phyloP scores from a whole-genome alignment of 148 eudicot genomes.

The Rhododendron henanense region DNA sequence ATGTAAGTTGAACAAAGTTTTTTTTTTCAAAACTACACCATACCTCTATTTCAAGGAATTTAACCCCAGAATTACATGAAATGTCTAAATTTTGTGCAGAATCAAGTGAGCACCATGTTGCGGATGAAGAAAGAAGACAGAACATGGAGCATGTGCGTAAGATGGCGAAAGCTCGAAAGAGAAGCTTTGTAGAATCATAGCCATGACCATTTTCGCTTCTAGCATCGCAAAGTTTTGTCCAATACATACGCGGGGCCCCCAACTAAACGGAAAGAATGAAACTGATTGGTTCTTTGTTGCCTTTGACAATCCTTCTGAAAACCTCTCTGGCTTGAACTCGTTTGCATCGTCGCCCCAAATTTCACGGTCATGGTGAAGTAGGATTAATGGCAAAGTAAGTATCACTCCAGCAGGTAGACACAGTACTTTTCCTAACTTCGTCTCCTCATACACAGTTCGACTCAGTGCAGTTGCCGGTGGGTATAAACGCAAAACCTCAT shows the following conservation, averaged over 20 bases:
- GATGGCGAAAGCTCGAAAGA: slow-evolving; percentile 18
- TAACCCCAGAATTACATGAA: not conserved
- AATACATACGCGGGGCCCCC: slow-evolving; percentile 19
- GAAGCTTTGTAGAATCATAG: slow-evolving; percentile 20
- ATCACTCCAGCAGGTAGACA: too few relatives aligned
- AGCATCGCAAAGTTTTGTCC: not conserved
- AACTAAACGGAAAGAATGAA: slow-evolving; percentile 13
- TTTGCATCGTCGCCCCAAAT: slow-evolving; percentile 16
- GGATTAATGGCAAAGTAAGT: too few relatives aligned
- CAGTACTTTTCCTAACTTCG: too few relatives aligned
- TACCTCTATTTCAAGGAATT: not conserved
- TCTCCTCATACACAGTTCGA: too few relatives aligned
- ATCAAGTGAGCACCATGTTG: not conserved
- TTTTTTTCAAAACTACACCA: not conserved
- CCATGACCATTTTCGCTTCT: slow-evolving; percentile 10
- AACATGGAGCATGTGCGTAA: slow-evolving; percentile 15
- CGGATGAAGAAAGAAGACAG: too few relatives aligned
- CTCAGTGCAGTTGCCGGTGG: too few relatives aligned
- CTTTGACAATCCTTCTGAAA: slow-evolving; percentile 10
- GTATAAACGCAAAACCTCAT: too few relatives aligned
- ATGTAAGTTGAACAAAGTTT: not conserved
- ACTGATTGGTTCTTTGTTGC: slow-evolving; percentile 3
- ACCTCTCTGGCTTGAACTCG: slow-evolving; percentile 22
- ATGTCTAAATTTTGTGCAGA: slow-evolving; percentile 10
- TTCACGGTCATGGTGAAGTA: not conserved